Conservation (phyloP, 2,329 filamentous ascomycete genomes). For the Orbilia ellipsospora region DNA sequence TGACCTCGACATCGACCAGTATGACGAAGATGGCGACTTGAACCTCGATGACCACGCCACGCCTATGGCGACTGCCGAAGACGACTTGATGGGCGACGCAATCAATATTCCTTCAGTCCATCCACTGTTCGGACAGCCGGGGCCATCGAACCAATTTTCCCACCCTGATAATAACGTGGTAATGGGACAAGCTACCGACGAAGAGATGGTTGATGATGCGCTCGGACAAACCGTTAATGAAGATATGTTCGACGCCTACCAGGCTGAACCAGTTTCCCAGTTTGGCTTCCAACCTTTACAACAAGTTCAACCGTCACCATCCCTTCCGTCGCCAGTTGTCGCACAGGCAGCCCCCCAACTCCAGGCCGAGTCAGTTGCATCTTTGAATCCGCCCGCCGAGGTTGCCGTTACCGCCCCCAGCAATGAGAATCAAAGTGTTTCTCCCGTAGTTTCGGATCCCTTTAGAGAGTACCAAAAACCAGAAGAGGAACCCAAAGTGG, state of each 20-base stretch:
- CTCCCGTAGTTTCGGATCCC: not conserved
- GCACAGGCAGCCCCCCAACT: constrained; percentile 9
- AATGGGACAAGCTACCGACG: constrained; percentile 26
- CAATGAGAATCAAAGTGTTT: not conserved
- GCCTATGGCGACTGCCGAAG: constrained; percentile 36
- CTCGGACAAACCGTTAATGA: constrained; percentile 41
- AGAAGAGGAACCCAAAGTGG: not conserved
- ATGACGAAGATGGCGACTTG: constrained; percentile 49
- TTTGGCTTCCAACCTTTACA: constrained; percentile 24
- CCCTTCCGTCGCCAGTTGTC: not conserved
- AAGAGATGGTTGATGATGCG: constrained; percentile 52
- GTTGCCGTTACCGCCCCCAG: not conserved
- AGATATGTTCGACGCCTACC: constrained; percentile 46
- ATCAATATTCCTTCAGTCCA: constrained; percentile 7
- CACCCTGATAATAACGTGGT: not conserved
- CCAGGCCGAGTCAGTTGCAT: not conserved
- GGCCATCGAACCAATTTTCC: constrained; percentile 12
- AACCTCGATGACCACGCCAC: constrained; percentile 41
- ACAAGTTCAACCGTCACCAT: constrained; percentile 1
- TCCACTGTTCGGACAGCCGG: constrained; percentile 38
- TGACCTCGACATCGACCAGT: constrained; percentile 40
- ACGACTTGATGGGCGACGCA: constrained; percentile 39
- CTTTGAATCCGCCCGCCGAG: not conserved
- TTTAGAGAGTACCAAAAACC: constrained; percentile 2
- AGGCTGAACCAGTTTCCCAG: constrained; percentile 11